These are phyloP conservation scores for Geosmithia putterillii DNA, from an alignment of 2,329 filamentous ascomycete genomes.

Conservation along the genomic window DNA sequence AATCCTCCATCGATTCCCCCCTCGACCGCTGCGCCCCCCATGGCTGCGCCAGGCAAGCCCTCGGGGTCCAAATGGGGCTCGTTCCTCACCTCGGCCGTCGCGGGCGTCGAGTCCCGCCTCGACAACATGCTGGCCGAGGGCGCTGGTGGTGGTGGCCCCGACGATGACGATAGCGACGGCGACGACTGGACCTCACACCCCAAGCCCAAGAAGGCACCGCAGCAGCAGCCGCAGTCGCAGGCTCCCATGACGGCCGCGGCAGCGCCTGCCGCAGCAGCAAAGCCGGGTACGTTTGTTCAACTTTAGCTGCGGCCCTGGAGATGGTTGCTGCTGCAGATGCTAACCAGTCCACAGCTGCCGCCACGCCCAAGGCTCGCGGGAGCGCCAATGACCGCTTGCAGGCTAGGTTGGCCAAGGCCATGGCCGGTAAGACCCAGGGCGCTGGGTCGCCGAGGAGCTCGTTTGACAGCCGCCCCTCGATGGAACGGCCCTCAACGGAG, in stretches of 20 bases:
- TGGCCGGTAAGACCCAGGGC: constrained; percentile 53
- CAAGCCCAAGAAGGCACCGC: constrained; percentile 9
- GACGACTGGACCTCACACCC: constrained; percentile 14
- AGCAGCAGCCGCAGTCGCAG: constrained; percentile 16
- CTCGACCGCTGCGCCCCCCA: constrained; percentile 12
- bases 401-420: constrained; percentile 76
- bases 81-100: constrained; percentile 80
- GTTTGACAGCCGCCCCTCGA: constrained; percentile 5
- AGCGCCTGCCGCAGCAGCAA: constrained; percentile 7
- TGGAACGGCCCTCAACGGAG: constrained; percentile 14
- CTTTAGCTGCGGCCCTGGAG: too few relatives aligned
- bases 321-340: too few relatives aligned
- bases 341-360: constrained; percentile 43
- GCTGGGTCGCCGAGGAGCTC: constrained; percentile 19
- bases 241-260: constrained; percentile 5
- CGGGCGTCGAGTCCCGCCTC: constrained; percentile 83
- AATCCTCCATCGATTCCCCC: neutral
- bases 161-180: constrained; percentile 38
- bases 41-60: constrained; percentile 35
- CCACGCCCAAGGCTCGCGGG: constrained; percentile 48
- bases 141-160: constrained; percentile 11
- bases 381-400: constrained; percentile 79
- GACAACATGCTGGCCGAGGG: constrained; percentile 85
- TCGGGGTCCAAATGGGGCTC: constrained; percentile 57
- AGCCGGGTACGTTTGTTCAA: constrained; percentile 13